Evolutionary conservation across 2,329 filamentous ascomycete species (phyloP).

Genomic region (Albifimbria verrucaria): DNA sequence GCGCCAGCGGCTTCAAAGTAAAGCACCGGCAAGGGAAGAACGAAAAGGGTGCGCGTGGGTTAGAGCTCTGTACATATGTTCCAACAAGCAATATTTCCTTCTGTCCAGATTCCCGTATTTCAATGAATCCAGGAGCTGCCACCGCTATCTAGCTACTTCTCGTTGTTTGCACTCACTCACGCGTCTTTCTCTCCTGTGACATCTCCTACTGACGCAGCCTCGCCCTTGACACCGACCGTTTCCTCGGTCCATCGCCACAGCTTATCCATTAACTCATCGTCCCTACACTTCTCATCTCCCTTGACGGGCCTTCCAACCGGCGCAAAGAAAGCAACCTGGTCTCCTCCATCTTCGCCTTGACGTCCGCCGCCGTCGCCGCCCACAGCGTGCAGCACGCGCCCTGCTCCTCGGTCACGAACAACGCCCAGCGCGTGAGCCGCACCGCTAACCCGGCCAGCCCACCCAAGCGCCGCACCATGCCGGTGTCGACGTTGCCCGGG

Average conservation of each 20-base stretch:
- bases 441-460: slow-evolving; percentile 21
- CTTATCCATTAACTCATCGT: slow-evolving; percentile 26
- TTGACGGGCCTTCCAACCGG: slow-evolving; percentile 21
- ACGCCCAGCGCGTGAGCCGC: slow-evolving; percentile 15
- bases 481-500: slow-evolving; percentile 38
- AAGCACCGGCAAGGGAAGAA: slow-evolving; percentile 12
- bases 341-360: slow-evolving; percentile 12
- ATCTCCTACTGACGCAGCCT: background rate
- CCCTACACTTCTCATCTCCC: slow-evolving; percentile 17
- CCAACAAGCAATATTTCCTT: background rate
- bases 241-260: slow-evolving; percentile 36
- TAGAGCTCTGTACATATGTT: slow-evolving; percentile 3
- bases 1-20: slow-evolving; percentile 65
- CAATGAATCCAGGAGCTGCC: background rate
- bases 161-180: too few relatives aligned
- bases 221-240: slow-evolving; percentile 9
- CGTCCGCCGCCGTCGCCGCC: slow-evolving; percentile 22
- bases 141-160: too few relatives aligned
- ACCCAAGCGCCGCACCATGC: slow-evolving; percentile 18
- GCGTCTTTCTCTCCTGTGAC: background rate
- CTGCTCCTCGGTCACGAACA: slow-evolving; percentile 21
- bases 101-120: background rate
- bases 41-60: slow-evolving; percentile 2
- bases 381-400: slow-evolving; percentile 28
- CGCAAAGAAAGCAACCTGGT: slow-evolving; percentile 20